These are phyloP conservation scores for Zarea fungicola DNA, from an alignment of 2,329 filamentous ascomycete genomes.

Conservation along the genomic window DNA sequence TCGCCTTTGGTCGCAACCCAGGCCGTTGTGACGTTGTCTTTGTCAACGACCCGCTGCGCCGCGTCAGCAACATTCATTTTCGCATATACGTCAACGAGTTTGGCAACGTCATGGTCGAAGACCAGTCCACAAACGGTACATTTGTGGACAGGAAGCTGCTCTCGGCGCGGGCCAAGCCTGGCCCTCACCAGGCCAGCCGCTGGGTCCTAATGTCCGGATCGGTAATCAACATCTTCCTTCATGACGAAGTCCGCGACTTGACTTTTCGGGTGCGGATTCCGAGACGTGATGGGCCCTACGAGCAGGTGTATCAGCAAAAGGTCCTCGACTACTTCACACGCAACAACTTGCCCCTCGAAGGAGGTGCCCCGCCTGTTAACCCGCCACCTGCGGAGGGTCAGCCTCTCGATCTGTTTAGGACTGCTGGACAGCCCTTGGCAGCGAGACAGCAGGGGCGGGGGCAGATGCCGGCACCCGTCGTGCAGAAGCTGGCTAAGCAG, in stretches of 20 bases:
- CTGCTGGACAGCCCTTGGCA: background rate
- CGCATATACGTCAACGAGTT: constrained; percentile 86
- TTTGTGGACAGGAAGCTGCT: constrained; percentile 72
- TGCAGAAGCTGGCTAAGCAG: constrained; percentile 15
- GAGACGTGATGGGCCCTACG: constrained; percentile 60
- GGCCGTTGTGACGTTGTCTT: constrained; percentile 68
- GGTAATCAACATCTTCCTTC: constrained; percentile 63
- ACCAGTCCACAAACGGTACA: constrained; percentile 94
- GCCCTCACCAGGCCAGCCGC: constrained; percentile 29
- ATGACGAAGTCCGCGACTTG: constrained; percentile 52
- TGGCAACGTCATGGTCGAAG: constrained; percentile 84
- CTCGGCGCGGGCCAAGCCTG: constrained; percentile 33
- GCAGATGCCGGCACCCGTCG: background rate
- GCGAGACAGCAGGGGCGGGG: background rate
- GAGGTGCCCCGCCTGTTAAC: constrained; percentile 4
- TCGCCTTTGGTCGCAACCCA: constrained; percentile 77
- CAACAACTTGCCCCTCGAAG: constrained; percentile 22
- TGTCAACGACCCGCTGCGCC: constrained; percentile 58
- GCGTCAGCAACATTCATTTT: constrained; percentile 94
- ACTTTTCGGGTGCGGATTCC: constrained; percentile 85
- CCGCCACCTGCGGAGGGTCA: background rate
- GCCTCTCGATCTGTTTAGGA: constrained; percentile 26
- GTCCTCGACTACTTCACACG: constrained; percentile 59
- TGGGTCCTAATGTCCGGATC: constrained; percentile 68
- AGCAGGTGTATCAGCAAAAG: constrained; percentile 62